Evolutionary conservation across 2,329 filamentous ascomycete species (phyloP).

Genomic region (Calonectria crousiana): DNA sequence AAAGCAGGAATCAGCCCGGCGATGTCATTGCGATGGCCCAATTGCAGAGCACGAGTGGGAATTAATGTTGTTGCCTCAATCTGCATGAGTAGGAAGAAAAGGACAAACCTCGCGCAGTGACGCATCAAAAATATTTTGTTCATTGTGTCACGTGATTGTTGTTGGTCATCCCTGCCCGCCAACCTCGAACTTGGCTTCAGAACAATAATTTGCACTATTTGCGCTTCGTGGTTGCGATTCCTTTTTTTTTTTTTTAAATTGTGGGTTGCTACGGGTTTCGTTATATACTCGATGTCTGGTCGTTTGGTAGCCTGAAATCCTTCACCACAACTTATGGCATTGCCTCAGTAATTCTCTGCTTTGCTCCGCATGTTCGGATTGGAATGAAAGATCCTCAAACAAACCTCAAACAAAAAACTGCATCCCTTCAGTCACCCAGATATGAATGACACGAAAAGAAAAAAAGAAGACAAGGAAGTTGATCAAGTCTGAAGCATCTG

Average conservation of each 20-base stretch:
- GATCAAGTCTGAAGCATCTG: neutral
- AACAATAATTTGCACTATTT: neutral
- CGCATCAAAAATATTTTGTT: conserved; percentile 7
- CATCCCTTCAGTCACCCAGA: neutral
- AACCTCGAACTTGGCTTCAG: neutral
- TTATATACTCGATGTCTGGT: neutral
- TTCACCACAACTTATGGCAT: neutral
- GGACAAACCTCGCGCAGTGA: neutral
- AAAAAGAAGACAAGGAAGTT: neutral
- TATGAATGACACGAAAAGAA: neutral
- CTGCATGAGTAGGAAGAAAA: neutral
- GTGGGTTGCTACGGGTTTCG: neutral
- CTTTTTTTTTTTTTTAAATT: neutral
- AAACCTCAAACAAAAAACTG: neutral
- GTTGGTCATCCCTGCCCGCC: neutral
- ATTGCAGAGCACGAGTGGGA: neutral
- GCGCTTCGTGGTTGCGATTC: neutral
- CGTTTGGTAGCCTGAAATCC: neutral
- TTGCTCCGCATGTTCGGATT: neutral
- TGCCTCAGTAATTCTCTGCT: too few species aligned
- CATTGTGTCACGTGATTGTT: conserved; percentile 4
- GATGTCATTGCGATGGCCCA: neutral
- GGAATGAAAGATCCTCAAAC: neutral
- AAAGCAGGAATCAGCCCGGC: too few species aligned
- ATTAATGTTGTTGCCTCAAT: neutral